Conservation (phyloP, 2,329 filamentous ascomycete species). For the Pseudophaeomoniella oleicola region DNA sequence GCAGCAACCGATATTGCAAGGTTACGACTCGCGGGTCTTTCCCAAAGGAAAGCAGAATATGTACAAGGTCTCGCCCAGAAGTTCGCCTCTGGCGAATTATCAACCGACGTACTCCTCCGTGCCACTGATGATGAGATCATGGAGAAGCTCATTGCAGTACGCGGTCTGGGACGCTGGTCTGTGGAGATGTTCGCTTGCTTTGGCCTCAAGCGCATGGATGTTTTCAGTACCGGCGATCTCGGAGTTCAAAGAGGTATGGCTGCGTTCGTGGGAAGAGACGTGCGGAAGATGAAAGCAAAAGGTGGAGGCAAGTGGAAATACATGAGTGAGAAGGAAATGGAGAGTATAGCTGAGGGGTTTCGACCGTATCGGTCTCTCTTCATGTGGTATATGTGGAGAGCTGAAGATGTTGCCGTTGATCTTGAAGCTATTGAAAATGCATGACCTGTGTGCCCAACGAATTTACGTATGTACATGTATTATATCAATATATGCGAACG, state of each 20-base stretch:
- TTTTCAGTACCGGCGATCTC: slow-evolving; percentile 82
- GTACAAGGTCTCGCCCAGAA: slow-evolving; percentile 72
- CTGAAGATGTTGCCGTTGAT: slow-evolving; percentile 62
- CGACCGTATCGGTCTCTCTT: slow-evolving; percentile 79
- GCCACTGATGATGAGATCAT: slow-evolving; percentile 79
- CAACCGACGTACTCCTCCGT: slow-evolving; percentile 57
- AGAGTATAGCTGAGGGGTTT: slow-evolving; percentile 65
- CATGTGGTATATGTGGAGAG: slow-evolving; percentile 98
- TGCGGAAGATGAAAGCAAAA: slow-evolving; percentile 66
- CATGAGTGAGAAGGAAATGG: slow-evolving; percentile 88
- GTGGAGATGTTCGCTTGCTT: slow-evolving; percentile 99
- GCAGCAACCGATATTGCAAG: slow-evolving; percentile 45
- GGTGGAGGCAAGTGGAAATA: slow-evolving; percentile 93
- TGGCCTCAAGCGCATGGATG: slow-evolving; percentile 83
- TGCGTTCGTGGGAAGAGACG: slow-evolving; percentile 66
- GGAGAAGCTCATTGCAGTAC: slow-evolving; percentile 66
- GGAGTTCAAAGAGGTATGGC: slow-evolving; percentile 93
- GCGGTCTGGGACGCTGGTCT: slow-evolving; percentile 78
- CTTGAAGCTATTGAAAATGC: slow-evolving; percentile 16
- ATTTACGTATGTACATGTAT: too few species aligned
- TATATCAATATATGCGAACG: too few species aligned
- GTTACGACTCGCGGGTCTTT: slow-evolving; percentile 75
- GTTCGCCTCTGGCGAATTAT: slow-evolving; percentile 62
- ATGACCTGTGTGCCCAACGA: too few species aligned
- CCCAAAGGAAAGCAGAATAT: slow-evolving; percentile 92